These are phyloP conservation scores for Tylopilus subfusipes DNA, from an alignment of 768 basidiomycete genomes.

Conservation along the genomic window DNA sequence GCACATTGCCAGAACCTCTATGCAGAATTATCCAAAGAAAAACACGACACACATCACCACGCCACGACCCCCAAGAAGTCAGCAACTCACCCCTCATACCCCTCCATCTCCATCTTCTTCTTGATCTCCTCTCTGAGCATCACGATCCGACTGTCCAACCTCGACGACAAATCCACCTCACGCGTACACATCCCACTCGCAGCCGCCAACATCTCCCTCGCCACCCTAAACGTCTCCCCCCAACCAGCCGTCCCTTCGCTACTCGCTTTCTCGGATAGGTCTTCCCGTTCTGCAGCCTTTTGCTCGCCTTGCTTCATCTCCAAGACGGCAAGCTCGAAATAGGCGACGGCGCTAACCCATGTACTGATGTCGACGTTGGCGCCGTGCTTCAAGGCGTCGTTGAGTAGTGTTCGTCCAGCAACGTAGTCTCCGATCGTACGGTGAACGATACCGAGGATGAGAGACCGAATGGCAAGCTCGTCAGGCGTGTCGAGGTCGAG, in stretches of 20 bases:
- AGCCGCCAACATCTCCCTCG: conserved; percentile 48
- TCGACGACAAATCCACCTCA: conserved; percentile 58
- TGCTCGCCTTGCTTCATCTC: conserved; percentile 60
- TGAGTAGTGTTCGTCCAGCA: conserved; percentile 46
- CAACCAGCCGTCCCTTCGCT: conserved; percentile 34
- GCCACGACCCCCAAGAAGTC: neutral
- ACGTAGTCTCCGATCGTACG: conserved; percentile 50
- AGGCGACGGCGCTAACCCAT: conserved; percentile 65
- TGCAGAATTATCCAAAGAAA: too few relatives aligned
- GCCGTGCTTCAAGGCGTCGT: conserved; percentile 47
- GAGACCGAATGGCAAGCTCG: conserved; percentile 63
- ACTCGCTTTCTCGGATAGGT: conserved; percentile 2
- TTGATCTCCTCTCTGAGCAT: conserved; percentile 71
- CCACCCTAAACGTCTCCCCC: conserved; percentile 45
- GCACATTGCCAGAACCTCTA: too few relatives aligned
- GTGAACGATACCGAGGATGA: conserved; percentile 66
- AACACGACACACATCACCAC: too few relatives aligned
- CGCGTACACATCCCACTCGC: conserved; percentile 47
- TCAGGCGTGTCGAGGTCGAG: conserved; percentile 63
- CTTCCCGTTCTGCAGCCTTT: conserved; percentile 32
- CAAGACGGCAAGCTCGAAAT: conserved; percentile 70
- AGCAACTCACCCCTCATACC: conserved; percentile 8
- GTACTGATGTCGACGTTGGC: conserved; percentile 46
- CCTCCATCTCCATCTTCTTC: conserved; percentile 52
- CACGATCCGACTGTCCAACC: conserved; percentile 65